These are phyloP conservation scores for Uronychia binucleata DNA, from an alignment of 73 alveolate genomes.

Conservation along the genomic window DNA sequence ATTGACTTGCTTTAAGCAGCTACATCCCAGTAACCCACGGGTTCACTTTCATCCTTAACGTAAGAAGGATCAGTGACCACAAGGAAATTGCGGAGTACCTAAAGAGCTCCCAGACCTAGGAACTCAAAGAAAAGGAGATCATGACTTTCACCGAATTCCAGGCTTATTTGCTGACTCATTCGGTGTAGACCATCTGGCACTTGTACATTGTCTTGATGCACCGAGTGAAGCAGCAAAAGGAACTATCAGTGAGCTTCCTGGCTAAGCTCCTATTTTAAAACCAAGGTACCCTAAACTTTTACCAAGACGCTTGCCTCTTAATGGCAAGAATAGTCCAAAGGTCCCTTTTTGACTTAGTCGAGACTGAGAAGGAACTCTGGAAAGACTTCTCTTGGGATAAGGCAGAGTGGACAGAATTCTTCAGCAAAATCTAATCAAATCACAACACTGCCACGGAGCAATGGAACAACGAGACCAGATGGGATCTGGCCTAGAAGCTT, in stretches of 20 bases:
- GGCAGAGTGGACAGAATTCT: slow-evolving; percentile 55
- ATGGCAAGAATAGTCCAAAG: slow-evolving; percentile 42
- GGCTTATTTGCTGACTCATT: slow-evolving; percentile 5
- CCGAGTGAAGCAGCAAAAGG: slow-evolving; percentile 5
- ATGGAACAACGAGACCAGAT: slow-evolving; percentile 59
- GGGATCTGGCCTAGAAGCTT: slow-evolving; percentile 22
- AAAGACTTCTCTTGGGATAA: slow-evolving; percentile 32
- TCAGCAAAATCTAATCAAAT: slow-evolving; percentile 4
- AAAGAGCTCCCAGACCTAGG: background rate
- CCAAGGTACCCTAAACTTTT: too few relatives aligned
- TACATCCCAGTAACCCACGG: slow-evolving; percentile 12
- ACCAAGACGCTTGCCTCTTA: too few relatives aligned
- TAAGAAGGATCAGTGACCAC: background rate
- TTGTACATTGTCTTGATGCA: slow-evolving; percentile 1
- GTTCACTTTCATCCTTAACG: slow-evolving; percentile 2
- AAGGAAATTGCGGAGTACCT: slow-evolving; percentile 7
- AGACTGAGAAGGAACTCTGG: slow-evolving; percentile 25
- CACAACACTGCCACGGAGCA: slow-evolving; percentile 46
- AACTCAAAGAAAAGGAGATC: slow-evolving; percentile 12
- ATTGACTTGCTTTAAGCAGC: slow-evolving; percentile 4
- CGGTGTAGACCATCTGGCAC: slow-evolving; percentile 25
- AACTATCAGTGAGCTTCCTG: slow-evolving; percentile 15
- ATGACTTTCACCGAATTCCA: background rate
- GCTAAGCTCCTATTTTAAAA: slow-evolving; percentile 4
- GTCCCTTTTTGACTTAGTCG: slow-evolving; percentile 34